Evolutionary conservation across 129 eudicot genomes (phyloP), one percentile per base, ranked within the genome.

Genomic region (Saussurea involucrata): DNA sequence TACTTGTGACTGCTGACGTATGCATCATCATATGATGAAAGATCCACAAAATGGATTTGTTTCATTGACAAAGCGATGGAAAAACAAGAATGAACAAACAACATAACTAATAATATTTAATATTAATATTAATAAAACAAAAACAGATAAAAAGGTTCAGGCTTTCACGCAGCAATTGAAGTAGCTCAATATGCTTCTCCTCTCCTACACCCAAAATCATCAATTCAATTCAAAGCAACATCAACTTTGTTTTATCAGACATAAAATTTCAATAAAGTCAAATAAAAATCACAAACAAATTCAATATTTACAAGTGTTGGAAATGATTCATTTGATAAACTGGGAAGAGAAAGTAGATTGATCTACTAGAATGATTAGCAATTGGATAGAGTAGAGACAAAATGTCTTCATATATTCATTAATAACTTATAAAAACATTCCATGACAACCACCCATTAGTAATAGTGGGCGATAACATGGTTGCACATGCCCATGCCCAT

Each of bases 151-250:
- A 78, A 60, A 3, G n/a, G 28, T 8, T 90, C 86, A 87, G 17
- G 88, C 92, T 76, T 85, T 90, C 53, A 68, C 88, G 55, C 92
- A 90, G 83, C 96, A 90, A 80, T 87, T 90, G 80, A 90, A 90
- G 88, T 81, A 90, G 64, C 92, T 83, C 76, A 90, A 69, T 58
- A 90, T 76, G 82, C 92, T 87, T 76, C 90, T 87, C 86, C 96
- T 78, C 13, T 73, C 82, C 96, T 90, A 85, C 21, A 76, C 31
- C 37, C 37, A 55, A 63, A 75, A 60, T 27, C 24, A 71, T 40
- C 63, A 17, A 42, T 3, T 31, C 4, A 33, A 33, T 13, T 25
- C 11, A 71, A 11, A 27, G 46, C 44, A 11, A 20, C 11, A 6
- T 49, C 21, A 15, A 17, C 17, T 15, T n/a, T 27, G 10, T 36